A percentile compares a stretch with the other conserved stretches of the same genome.
Evolutionary conservation across 345 rosid genomes (phyloP).

Genomic region (Jatropha curcas): DNA sequence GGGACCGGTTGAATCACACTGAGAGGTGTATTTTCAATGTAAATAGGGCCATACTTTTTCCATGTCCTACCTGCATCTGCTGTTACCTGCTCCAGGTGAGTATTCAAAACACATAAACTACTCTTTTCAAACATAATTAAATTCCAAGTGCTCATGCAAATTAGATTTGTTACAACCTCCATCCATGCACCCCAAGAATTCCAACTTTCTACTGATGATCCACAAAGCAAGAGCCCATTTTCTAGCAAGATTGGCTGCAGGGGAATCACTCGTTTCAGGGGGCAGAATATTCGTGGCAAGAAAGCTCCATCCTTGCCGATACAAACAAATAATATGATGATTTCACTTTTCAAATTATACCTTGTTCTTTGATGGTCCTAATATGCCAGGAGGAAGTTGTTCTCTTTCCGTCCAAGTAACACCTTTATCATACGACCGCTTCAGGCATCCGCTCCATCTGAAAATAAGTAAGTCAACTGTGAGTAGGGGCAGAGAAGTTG

Average conservation of each 20-base stretch:
- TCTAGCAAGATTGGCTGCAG: constrained; percentile 78
- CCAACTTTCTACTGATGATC: constrained; percentile 94
- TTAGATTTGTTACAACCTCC: constrained; percentile 58
- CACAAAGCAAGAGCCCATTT: constrained; percentile 71
- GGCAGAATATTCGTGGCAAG: constrained; percentile 7
- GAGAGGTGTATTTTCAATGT: constrained; percentile 56
- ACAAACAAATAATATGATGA: neutral
- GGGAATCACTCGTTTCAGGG: constrained; percentile 1
- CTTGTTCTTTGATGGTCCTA: constrained; percentile 92
- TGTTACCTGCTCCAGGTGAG: constrained; percentile 53
- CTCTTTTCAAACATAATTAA: constrained; percentile 12
- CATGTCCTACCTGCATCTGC: constrained; percentile 74
- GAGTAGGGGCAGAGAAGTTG: constrained; percentile 10
- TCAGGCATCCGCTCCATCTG: constrained; percentile 98
- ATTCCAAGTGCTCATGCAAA: constrained; percentile 12
- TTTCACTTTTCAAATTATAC: constrained; percentile 27
- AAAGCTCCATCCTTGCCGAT: constrained; percentile 7
- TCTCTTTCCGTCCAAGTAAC: constrained; percentile 70
- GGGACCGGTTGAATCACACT: constrained; percentile 97
- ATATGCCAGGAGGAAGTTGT: constrained; percentile 89
- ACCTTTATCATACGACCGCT: constrained; percentile 81
- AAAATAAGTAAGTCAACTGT: constrained; percentile 13
- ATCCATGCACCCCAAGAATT: constrained; percentile 96
- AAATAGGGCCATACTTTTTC: constrained; percentile 82
- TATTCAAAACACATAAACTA: constrained; percentile 13